phyloP scores from a whole-genome alignment of 2,329 filamentous ascomycete genomes.

The Calcarisporium arbuscula region DNA sequence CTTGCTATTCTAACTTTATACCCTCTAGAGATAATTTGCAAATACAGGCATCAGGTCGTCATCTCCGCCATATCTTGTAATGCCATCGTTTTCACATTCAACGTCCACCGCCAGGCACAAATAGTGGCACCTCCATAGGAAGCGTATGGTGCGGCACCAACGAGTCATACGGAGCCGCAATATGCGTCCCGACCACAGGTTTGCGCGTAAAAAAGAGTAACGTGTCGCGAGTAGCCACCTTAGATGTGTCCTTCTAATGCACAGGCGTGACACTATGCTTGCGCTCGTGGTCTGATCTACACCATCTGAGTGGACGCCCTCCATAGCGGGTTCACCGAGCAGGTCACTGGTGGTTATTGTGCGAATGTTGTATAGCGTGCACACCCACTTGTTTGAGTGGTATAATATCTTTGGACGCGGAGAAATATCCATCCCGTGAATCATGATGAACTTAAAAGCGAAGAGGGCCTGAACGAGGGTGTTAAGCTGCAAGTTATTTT shows the following conservation, averaged over 20 bases:
- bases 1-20: too few relatives aligned
- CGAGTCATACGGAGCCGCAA: constrained; percentile 19
- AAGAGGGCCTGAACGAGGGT: constrained; percentile 22
- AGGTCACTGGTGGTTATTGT: constrained; percentile 20
- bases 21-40: too few relatives aligned
- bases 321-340: constrained; percentile 23
- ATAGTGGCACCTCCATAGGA: constrained; percentile 20
- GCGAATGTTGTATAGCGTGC: constrained; percentile 22
- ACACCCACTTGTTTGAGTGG: constrained; percentile 17
- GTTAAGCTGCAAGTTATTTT: constrained; percentile 23
- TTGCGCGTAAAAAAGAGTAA: constrained; percentile 23
- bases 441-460: constrained; percentile 21
- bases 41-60: too few relatives aligned
- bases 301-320: constrained; percentile 25
- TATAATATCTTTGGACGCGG: constrained; percentile 20
- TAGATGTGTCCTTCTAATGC: constrained; percentile 13
- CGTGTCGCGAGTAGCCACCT: constrained; percentile 20
- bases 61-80: too few relatives aligned
- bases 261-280: constrained; percentile 21
- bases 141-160: constrained; percentile 16
- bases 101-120: constrained; percentile 13
- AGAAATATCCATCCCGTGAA: constrained; percentile 16
- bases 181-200: constrained; percentile 16
- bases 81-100: too few relatives aligned
- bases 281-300: constrained; percentile 23